Base-by-base conservation (phyloP, 441 rosid species). In the Codiaeum variegatum region DNA sequence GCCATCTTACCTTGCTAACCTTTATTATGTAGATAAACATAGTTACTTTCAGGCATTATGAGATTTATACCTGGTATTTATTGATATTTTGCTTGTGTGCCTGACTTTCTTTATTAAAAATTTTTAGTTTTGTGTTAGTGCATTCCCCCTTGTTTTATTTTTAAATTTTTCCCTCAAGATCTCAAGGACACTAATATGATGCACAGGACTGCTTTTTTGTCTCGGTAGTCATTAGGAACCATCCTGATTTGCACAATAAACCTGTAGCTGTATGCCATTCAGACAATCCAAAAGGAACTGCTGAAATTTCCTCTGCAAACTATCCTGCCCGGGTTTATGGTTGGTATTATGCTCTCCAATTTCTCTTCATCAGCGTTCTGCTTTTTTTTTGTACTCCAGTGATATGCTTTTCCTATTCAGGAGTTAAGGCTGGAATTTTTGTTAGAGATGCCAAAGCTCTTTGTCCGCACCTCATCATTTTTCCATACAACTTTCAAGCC, bases 221-320 rank as follows among this genome's bases (percentile, higher is more conserved):
- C 73, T 84, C 97, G 8, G 98, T 94, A 74, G 92, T 91, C 75
- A 86, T 92, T 84, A 87, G 86, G 84, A 87, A 80, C 76, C 88
- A 73, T 79, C 88, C 87, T 5, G 89, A 87, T 56, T 77, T 94
- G 77, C 89, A 83, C 15, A 90, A 91, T 76, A 88, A 84, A 83
- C 97, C 97, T 59, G 96, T 94, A 70, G 98, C 97, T 62, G 87
- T 92, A 64, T 89, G 97, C 67, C 98, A 92, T 85, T 94, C 98
- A 13, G 93, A 88, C 80, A 94, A 87, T 79, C 88, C 91, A 21
- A 90, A 90, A 81, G 98, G 98, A 84, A 92, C 98, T 62, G 97
- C 98, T 61, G 97, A 94, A 86, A 92, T 94, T 68, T 94, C 97
- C 69, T 94, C 98, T 18, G 97, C 98, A 56, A 94, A 94, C 75